Conservation (phyloP, 75 land plant species). For the Pinus taeda region DNA sequence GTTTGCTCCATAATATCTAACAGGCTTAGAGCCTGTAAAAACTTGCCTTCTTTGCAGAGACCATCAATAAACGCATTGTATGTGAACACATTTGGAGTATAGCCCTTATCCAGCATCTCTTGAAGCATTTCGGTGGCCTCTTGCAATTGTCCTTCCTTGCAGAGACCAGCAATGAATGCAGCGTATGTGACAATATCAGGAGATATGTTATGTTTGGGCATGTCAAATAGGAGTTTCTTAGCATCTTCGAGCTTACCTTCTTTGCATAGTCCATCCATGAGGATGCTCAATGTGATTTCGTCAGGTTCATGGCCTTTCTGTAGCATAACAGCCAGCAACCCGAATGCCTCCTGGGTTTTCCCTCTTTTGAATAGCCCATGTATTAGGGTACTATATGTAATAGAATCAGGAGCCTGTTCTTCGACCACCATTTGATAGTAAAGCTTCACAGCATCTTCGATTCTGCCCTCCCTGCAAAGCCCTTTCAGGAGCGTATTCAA, state of each 20-base stretch:
- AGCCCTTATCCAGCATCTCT: constrained; percentile 12
- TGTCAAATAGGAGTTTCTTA: constrained; percentile 24
- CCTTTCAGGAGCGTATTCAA: too few relatives aligned
- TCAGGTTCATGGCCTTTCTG: constrained; percentile 24
- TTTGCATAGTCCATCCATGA: constrained; percentile 42
- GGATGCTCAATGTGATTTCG: constrained; percentile 34
- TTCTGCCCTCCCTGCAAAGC: too few relatives aligned
- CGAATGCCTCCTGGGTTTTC: constrained; percentile 10
- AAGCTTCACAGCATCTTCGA: too few relatives aligned
- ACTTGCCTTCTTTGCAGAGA: constrained; percentile 21
- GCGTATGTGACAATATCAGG: constrained; percentile 28
- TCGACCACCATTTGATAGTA: too few relatives aligned
- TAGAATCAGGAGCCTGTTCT: too few relatives aligned
- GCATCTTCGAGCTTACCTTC: constrained; percentile 21
- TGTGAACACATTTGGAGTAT: constrained; percentile 28
- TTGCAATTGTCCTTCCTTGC: constrained; percentile 22
- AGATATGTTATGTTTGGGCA: constrained; percentile 21
- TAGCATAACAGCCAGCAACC: constrained; percentile 30
- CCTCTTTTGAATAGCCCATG: too few relatives aligned
- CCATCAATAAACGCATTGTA: constrained; percentile 36
- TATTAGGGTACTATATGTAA: too few relatives aligned
- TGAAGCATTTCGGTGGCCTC: constrained; percentile 28
- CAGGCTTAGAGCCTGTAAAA: constrained; percentile 24
- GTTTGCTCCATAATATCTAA: constrained; percentile 20
- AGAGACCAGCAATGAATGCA: constrained; percentile 21